These are phyloP conservation scores for Wickerhamomyces strasburgensis DNA, from an alignment of 805 yeast genomes.

Conservation along the genomic window DNA sequence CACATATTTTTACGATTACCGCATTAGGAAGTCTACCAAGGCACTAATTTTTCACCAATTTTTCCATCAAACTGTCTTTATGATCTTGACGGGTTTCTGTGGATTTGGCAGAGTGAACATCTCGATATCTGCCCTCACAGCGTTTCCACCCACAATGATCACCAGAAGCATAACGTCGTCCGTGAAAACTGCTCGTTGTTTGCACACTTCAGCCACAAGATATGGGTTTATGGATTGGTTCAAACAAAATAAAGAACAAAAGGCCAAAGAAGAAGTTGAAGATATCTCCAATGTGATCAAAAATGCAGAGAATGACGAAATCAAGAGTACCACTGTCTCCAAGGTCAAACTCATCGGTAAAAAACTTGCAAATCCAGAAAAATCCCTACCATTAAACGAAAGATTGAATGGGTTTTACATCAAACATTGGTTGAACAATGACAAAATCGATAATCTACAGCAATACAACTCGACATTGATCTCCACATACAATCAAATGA, in stretches of 20 bases:
- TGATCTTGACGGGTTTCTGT: no score
- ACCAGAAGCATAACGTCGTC: slow-evolving; percentile 4
- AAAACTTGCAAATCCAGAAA: slow-evolving; percentile 9
- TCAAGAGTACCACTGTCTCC: slow-evolving; percentile 15
- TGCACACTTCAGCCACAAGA: slow-evolving; percentile 23
- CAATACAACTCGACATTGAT: slow-evolving; percentile 24
- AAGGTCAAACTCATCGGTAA: slow-evolving; percentile 26
- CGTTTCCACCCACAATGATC: slow-evolving; percentile 5
- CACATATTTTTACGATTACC: no score
- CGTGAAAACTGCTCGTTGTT: slow-evolving; percentile 13
- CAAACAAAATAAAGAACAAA: slow-evolving; percentile 27
- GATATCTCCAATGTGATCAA: slow-evolving; percentile 28
- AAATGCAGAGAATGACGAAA: slow-evolving; percentile 31
- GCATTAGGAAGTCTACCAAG: no score
- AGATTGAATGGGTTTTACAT: slow-evolving; percentile 26
- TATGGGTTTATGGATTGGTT: slow-evolving; percentile 38
- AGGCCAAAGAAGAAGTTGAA: slow-evolving; percentile 16
- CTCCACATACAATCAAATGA: slow-evolving; percentile 14
- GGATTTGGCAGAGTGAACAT: no score
- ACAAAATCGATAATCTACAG: slow-evolving; percentile 23
- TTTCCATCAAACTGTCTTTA: no score
- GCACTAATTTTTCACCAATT: no score
- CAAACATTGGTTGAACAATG: slow-evolving; percentile 30
- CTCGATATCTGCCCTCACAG: no score
- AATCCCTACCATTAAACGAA: slow-evolving; percentile 8